phyloP scores from a whole-genome alignment of 176 grass and related monocot genomes.

The Rhynchospora pubera region DNA sequence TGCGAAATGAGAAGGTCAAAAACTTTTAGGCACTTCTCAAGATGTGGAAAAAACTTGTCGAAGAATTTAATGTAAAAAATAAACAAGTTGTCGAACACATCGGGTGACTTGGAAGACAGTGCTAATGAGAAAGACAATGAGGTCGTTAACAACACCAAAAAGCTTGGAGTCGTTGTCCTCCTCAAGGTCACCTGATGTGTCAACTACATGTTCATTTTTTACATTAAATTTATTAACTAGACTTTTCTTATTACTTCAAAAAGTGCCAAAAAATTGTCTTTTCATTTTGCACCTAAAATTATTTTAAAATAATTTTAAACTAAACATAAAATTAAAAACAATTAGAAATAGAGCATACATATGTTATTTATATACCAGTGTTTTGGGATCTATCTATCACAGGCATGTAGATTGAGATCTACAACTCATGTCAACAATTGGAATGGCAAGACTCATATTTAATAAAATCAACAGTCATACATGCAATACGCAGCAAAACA shows the following conservation, averaged over 20 bases:
- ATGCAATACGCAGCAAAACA: too few relatives aligned
- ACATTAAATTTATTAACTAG: slow-evolving; percentile 36
- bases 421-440: slow-evolving; percentile 57
- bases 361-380: slow-evolving; percentile 34
- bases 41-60: too few relatives aligned
- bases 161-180: slow-evolving; percentile 20
- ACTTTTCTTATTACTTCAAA: slow-evolving; percentile 40
- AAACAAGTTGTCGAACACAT: too few relatives aligned
- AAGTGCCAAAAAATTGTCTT: slow-evolving; percentile 62
- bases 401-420: slow-evolving; percentile 57
- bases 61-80: too few relatives aligned
- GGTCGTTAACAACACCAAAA: slow-evolving; percentile 35
- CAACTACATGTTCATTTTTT: neutral
- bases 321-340: too few relatives aligned
- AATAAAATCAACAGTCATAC: neutral
- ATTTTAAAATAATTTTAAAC: too few relatives aligned
- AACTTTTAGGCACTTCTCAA: too few relatives aligned
- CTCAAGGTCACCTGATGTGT: slow-evolving; percentile 8
- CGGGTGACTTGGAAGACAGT: too few relatives aligned
- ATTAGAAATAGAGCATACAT: too few relatives aligned
- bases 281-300: slow-evolving; percentile 54
- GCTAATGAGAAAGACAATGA: too few relatives aligned
- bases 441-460: neutral
- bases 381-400: slow-evolving; percentile 57
- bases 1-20: too few relatives aligned